Percentiles rank a stretch among this genome's conserved stretches.
phyloP scores from a whole-genome alignment of 169 alveolate genomes.

The Perkinsus olseni region DNA sequence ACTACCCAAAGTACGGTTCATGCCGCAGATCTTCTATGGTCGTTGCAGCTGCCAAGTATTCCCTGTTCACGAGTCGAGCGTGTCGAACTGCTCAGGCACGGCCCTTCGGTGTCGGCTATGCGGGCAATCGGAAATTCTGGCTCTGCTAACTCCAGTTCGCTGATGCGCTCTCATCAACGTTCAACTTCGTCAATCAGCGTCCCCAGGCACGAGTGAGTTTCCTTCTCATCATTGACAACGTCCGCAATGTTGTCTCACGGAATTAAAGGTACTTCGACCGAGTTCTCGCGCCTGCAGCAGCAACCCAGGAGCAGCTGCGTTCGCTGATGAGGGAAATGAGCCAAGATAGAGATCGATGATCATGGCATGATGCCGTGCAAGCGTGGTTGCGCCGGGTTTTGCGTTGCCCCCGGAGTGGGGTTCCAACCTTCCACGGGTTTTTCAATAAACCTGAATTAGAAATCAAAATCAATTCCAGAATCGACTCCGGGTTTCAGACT shows the following conservation, averaged over 20 bases:
- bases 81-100: neutral
- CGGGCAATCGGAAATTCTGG: neutral
- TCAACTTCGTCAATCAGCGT: neutral
- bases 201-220: neutral
- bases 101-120: neutral
- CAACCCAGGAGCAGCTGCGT: neutral
- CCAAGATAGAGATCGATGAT: neutral
- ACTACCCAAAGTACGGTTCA: neutral
- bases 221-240: neutral
- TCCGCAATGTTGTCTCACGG: neutral
- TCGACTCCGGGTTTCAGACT: too few relatives aligned
- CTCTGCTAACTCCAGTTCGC: neutral
- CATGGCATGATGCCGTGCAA: neutral
- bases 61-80: too few relatives aligned
- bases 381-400: neutral
- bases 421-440: neutral
- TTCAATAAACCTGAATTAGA: too few relatives aligned
- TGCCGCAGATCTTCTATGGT: too few relatives aligned
- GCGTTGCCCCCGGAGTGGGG: neutral
- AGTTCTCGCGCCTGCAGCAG: neutral
- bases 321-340: neutral
- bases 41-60: neutral
- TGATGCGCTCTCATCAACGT: neutral
- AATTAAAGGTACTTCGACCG: neutral
- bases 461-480: too few relatives aligned